Conservation (phyloP, 306 rosid species). For the Begonia masoniana region DNA sequence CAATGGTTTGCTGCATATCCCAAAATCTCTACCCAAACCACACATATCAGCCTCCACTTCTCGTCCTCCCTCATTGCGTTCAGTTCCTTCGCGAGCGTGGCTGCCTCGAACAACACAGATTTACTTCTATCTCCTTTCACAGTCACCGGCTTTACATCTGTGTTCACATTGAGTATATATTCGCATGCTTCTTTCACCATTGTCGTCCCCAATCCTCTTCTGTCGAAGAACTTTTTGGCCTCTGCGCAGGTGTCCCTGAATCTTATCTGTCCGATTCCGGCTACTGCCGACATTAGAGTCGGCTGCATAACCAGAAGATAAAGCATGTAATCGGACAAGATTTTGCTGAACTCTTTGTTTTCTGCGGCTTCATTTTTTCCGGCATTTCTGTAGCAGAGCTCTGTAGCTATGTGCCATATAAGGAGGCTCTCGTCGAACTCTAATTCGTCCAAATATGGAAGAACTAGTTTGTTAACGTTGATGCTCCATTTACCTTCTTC, state of each 20-base stretch:
- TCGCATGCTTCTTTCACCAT: constrained; percentile 1
- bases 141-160: not conserved
- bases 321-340: constrained; percentile 27
- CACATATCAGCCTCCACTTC: constrained; percentile 12
- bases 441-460: constrained; percentile 7
- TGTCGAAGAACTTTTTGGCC: constrained; percentile 19
- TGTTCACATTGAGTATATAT: not conserved
- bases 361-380: not conserved
- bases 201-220: not conserved
- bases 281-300: constrained; percentile 17
- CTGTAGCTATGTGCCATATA: constrained; percentile 34
- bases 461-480: not conserved
- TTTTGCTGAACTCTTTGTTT: constrained; percentile 3
- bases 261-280: constrained; percentile 20
- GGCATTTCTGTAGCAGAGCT: constrained; percentile 7
- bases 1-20: constrained; percentile 23
- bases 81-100: constrained; percentile 9
- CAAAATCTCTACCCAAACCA: constrained; percentile 24
- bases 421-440: constrained; percentile 22
- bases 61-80: fast-evolving
- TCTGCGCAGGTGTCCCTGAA: constrained; percentile 13
- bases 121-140: constrained; percentile 26
- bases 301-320: constrained; percentile 27
- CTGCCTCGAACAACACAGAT: constrained; percentile 22
- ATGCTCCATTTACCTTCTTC: not conserved